Evolutionary conservation across 2,329 filamentous ascomycete species (phyloP).

Genomic region (Rachicladosporium sp.): DNA sequence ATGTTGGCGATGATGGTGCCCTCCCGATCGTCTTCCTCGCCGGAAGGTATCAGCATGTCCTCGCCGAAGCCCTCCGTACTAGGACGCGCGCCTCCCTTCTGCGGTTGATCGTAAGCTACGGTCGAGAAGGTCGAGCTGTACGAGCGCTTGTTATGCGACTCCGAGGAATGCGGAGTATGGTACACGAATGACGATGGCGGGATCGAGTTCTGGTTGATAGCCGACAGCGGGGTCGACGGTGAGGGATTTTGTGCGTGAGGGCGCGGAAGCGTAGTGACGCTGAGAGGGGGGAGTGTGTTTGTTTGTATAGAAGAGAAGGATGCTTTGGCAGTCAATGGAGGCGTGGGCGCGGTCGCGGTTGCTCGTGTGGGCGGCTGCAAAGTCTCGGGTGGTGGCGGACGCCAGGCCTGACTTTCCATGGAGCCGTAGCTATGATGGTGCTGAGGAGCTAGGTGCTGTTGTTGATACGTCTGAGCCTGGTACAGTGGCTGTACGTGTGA

Average conservation of each 20-base stretch:
- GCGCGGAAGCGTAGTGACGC: conserved; percentile 25
- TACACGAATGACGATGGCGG: conserved; percentile 2
- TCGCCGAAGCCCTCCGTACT: no score
- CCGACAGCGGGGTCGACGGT: conserved; percentile 33
- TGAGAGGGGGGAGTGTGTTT: conserved; percentile 1
- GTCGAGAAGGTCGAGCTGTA: conserved; percentile 35
- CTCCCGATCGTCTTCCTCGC: no score
- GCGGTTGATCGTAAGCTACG: conserved; percentile 2
- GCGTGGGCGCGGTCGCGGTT: conserved; percentile 8
- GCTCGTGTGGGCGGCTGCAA: conserved; percentile 16
- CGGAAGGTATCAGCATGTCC: no score
- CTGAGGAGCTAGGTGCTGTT: conserved; percentile 9
- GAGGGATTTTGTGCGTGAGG: conserved; percentile 33
- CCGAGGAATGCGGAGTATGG: conserved; percentile 15
- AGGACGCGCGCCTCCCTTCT: conserved; percentile 5
- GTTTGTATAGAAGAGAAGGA: no score
- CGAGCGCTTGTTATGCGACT: conserved; percentile 31
- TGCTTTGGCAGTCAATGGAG: conserved; percentile 9
- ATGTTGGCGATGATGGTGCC: no score
- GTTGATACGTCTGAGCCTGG: conserved; percentile 19
- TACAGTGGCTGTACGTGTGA: conserved; percentile 23
- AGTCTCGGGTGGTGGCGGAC: conserved; percentile 15
- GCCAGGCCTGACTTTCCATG: conserved; percentile 10
- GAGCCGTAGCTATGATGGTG: conserved; percentile 12
- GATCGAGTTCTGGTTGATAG: conserved; percentile 8